Evolutionary conservation across 2,329 filamentous ascomycete genomes (phyloP).

Genomic region (Colletotrichum melonis): DNA sequence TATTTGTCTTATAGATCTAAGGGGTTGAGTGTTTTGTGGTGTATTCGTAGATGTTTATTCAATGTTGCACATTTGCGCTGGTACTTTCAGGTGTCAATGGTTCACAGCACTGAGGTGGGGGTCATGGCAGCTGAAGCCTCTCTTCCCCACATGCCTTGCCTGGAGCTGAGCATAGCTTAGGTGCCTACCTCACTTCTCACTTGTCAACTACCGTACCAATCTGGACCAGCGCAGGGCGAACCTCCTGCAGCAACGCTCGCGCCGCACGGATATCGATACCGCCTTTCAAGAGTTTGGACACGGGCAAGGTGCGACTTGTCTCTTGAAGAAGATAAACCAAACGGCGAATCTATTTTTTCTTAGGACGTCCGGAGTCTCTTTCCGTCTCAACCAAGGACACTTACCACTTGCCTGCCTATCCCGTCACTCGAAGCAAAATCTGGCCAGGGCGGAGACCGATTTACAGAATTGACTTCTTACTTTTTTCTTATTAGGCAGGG

Average conservation of each 20-base stretch:
- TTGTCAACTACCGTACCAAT: not conserved
- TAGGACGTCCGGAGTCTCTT: not conserved
- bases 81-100: not conserved
- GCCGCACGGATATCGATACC: constrained; percentile 6
- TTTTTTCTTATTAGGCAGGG: not conserved
- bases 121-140: not conserved
- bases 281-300: not conserved
- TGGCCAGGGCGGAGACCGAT: not conserved
- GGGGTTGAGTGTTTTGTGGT: too few species aligned
- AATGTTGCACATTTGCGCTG: not conserved
- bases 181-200: too few species aligned
- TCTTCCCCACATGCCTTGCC: not conserved
- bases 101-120: not conserved
- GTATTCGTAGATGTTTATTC: not conserved
- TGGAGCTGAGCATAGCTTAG: not conserved
- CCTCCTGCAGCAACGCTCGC: constrained; percentile 7
- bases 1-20: not conserved
- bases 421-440: not conserved
- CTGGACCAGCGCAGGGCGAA: not conserved
- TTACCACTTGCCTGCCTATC: too few species aligned
- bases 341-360: not conserved
- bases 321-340: not conserved
- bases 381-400: not conserved
- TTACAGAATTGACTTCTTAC: not conserved
- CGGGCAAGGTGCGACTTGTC: constrained; percentile 5